These are phyloP conservation scores for Piper betle DNA, from an alignment of 164 flowering plant species.

Conservation along the genomic window DNA sequence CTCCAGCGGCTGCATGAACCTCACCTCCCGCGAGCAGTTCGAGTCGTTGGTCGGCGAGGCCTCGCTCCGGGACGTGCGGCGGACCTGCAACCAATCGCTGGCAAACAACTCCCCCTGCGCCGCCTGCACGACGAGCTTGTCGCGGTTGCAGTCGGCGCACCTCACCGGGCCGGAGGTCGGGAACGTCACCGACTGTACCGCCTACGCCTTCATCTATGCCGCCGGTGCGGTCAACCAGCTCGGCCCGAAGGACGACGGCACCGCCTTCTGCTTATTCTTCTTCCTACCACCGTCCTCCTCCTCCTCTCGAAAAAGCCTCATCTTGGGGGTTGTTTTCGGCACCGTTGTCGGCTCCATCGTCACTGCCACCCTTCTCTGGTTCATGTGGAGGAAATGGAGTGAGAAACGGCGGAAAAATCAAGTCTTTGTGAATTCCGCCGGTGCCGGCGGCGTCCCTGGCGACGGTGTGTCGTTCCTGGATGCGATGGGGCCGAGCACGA, in stretches of 20 bases:
- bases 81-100: slow-evolving; percentile 36
- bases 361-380: slow-evolving; percentile 20
- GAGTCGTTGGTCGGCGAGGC: slow-evolving; percentile 17
- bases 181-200: slow-evolving; percentile 30
- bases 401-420: slow-evolving; percentile 9
- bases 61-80: slow-evolving; percentile 14
- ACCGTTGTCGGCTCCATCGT: slow-evolving; percentile 14
- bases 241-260: slow-evolving; percentile 34
- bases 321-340: slow-evolving; percentile 21
- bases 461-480: slow-evolving; percentile 40
- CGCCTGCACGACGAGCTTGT: slow-evolving; percentile 23
- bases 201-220: slow-evolving; percentile 28
- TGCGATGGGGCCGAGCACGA: slow-evolving; percentile 41
- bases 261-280: slow-evolving; percentile 28
- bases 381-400: slow-evolving; percentile 12
- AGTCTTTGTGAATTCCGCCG: slow-evolving; percentile 8
- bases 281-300: slow-evolving; percentile 9
- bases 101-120: slow-evolving; percentile 29
- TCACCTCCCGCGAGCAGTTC: slow-evolving; percentile 31
- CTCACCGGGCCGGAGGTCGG: slow-evolving; percentile 18
- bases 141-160: slow-evolving; percentile 18
- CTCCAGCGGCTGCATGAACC: slow-evolving; percentile 44
- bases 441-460: slow-evolving; percentile 3
- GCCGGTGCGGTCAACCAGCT: slow-evolving; percentile 24
- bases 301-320: slow-evolving; percentile 9